Percentiles rank a stretch among this genome's conserved stretches.
phyloP scores from a whole-genome alignment of 2,329 filamentous ascomycete genomes.

The Colletotrichum spinosum region DNA sequence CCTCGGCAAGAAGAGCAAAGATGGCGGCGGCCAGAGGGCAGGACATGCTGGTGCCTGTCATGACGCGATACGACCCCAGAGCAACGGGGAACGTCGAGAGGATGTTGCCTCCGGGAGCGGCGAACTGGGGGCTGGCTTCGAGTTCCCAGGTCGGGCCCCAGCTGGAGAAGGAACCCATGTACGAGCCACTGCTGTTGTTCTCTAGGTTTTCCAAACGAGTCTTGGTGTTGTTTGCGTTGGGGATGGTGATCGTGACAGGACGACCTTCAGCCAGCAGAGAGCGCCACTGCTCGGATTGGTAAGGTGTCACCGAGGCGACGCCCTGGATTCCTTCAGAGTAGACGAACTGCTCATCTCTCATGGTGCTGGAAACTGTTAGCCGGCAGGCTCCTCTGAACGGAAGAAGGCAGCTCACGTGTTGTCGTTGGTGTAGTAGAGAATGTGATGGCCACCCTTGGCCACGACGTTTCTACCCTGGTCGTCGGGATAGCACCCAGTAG shows the following conservation, averaged over 20 bases:
- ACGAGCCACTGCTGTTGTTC: constrained; percentile 38
- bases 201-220: constrained; percentile 28
- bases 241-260: constrained; percentile 6
- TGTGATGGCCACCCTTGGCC: constrained; percentile 53
- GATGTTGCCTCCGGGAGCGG: constrained; percentile 67
- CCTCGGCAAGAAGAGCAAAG: constrained; percentile 64
- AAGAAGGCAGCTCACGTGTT: constrained; percentile 33
- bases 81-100: constrained; percentile 66
- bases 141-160: constrained; percentile 73
- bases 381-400: not conserved
- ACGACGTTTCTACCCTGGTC: constrained; percentile 53
- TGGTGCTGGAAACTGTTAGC: not conserved
- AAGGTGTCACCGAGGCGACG: constrained; percentile 18
- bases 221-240: constrained; percentile 29
- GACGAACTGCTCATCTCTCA: constrained; percentile 21
- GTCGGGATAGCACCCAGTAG: constrained; percentile 45
- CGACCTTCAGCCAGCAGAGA: constrained; percentile 9
- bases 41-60: constrained; percentile 71
- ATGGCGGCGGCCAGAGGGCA: constrained; percentile 66
- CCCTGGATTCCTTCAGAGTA: constrained; percentile 16
- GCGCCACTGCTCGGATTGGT: constrained; percentile 23
- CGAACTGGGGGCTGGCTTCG: constrained; percentile 66
- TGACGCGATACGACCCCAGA: constrained; percentile 62
- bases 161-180: constrained; percentile 62
- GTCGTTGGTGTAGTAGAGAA: constrained; percentile 42